Conservation (phyloP, 257 asterid species). For the Nicotiana benthamiana region DNA sequence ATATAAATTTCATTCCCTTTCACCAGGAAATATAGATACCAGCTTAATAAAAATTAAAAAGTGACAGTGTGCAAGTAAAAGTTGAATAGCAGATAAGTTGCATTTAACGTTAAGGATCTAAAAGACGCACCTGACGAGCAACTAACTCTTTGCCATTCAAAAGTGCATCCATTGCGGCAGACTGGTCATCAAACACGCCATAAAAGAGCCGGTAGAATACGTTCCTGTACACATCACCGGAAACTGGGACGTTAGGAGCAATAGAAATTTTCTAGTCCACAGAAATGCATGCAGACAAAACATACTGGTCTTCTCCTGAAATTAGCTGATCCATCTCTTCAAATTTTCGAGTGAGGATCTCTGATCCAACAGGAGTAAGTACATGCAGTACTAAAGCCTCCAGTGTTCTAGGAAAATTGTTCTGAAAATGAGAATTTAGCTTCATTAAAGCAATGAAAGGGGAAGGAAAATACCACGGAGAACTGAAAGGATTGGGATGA, state of each 20-base stretch:
- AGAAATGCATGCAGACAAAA: neutral
- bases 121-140: constrained; percentile 60
- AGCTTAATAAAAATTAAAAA: neutral
- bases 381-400: constrained; percentile 81
- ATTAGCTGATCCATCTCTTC: constrained; percentile 78
- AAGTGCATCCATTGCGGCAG: constrained; percentile 63
- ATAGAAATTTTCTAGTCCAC: neutral
- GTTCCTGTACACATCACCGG: constrained; percentile 34
- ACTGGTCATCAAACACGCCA: constrained; percentile 64
- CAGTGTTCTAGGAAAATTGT: constrained; percentile 81
- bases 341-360: constrained; percentile 78
- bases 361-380: constrained; percentile 81
- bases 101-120: neutral
- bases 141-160: constrained; percentile 79
- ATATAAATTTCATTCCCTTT: neutral
- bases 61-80: neutral
- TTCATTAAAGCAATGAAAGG: constrained; percentile 13
- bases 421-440: constrained; percentile 43
- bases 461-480: neutral
- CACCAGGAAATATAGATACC: neutral
- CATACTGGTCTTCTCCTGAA: constrained; percentile 41
- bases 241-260: neutral
- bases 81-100: neutral
- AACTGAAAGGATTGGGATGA: neutral
- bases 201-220: constrained; percentile 63